These are phyloP conservation scores for Dryas drummondii DNA, from an alignment of 306 rosid species.

Conservation along the genomic window DNA sequence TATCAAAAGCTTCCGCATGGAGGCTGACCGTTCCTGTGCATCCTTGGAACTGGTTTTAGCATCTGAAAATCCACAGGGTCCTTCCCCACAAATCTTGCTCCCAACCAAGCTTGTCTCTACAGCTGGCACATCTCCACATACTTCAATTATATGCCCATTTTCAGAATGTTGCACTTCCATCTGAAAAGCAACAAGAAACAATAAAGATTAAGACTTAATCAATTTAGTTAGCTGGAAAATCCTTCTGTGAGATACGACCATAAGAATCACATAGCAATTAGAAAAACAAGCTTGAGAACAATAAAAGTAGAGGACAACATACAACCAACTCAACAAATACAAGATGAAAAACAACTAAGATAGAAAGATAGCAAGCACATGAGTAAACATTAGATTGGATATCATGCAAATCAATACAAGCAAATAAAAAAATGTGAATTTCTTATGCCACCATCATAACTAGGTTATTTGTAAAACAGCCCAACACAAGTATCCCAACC, in stretches of 20 bases:
- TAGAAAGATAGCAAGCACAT: neutral
- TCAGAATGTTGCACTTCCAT: slow-evolving; percentile 50
- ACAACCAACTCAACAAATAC: neutral
- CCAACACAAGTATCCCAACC: neutral
- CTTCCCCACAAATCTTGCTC: slow-evolving; percentile 56
- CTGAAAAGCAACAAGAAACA: slow-evolving; percentile 29
- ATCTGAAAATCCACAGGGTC: slow-evolving; percentile 56
- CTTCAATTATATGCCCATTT: slow-evolving; percentile 45
- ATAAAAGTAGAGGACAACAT: neutral
- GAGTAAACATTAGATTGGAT: neutral
- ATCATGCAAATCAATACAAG: neutral
- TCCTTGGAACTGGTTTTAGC: slow-evolving; percentile 46
- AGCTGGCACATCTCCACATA: slow-evolving; percentile 38
- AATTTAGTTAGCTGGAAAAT: neutral
- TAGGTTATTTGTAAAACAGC: neutral
- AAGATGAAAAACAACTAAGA: neutral
- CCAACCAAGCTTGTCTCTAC: slow-evolving; percentile 28
- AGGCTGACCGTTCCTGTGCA: slow-evolving; percentile 46
- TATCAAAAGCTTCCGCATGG: slow-evolving; percentile 53
- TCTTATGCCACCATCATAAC: neutral
- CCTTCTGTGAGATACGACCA: neutral
- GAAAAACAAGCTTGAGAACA: neutral
- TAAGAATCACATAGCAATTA: neutral
- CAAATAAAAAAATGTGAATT: neutral
- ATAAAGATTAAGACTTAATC: neutral